phyloP scores from a whole-genome alignment of 2,329 filamentous ascomycete species.

The Diaporthe sp. region DNA sequence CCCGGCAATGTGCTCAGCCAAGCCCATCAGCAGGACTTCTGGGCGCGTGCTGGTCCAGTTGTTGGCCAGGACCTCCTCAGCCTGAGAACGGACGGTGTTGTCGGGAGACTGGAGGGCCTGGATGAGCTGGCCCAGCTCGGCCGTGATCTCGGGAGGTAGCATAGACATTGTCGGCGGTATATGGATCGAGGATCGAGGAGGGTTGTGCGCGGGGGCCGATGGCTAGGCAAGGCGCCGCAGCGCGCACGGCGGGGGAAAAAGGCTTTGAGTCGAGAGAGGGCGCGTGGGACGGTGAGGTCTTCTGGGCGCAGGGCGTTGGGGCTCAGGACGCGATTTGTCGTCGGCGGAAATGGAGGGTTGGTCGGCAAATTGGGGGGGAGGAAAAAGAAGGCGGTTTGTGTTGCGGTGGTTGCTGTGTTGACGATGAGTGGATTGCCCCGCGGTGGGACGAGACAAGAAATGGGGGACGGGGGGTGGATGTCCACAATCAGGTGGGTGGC shows the following conservation, averaged over 20 bases:
- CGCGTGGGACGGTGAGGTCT: constrained; percentile 28
- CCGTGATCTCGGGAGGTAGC: constrained; percentile 84
- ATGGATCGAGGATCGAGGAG: constrained; percentile 5
- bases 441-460: constrained; percentile 23
- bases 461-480: background rate
- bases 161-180: constrained; percentile 74
- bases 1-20: constrained; percentile 89
- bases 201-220: constrained; percentile 28
- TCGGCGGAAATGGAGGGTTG: background rate
- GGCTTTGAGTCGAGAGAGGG: constrained; percentile 16
- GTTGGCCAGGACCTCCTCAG: constrained; percentile 89
- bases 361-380: background rate
- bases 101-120: constrained; percentile 90
- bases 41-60: constrained; percentile 88
- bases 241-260: constrained; percentile 28
- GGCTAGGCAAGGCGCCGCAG: constrained; percentile 35
- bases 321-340: background rate
- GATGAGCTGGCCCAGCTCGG: constrained; percentile 86
- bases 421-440: constrained; percentile 19
- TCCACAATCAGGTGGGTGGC: background rate
- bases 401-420: constrained; percentile 25
- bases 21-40: constrained; percentile 90
- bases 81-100: constrained; percentile 84
- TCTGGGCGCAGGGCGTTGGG: background rate
- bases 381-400: background rate